phyloP scores from a whole-genome alignment of 495 filamentous ascomycete genomes.

The Neurospora sp. region DNA sequence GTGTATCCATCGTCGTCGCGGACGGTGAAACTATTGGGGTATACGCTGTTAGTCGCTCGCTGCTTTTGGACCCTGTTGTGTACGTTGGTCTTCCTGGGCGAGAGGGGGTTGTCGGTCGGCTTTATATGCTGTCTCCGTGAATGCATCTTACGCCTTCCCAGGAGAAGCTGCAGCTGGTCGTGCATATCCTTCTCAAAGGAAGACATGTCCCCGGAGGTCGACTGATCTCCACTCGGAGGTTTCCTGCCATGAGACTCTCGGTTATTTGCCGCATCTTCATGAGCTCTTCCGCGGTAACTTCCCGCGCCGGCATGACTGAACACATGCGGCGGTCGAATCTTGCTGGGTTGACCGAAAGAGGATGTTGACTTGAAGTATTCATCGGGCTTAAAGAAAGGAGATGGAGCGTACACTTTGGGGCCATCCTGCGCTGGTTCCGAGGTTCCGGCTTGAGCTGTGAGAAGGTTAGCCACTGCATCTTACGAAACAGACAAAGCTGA shows the following conservation, averaged over 20 bases:
- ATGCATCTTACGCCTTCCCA: constrained; percentile 2
- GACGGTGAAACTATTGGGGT: constrained; percentile 40
- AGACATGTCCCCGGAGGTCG: constrained; percentile 6
- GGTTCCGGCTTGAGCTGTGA: not conserved
- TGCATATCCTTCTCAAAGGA: constrained; percentile 16
- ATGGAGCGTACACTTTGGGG: constrained; percentile 21
- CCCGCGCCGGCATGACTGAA: constrained; percentile 5
- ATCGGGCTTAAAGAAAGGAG: constrained; percentile 3
- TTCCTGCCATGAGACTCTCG: not conserved
- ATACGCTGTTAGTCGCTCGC: constrained; percentile 21
- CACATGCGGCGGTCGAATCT: not conserved
- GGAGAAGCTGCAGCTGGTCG: constrained; percentile 15
- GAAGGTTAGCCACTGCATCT: not conserved
- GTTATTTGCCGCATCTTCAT: constrained; percentile 1
- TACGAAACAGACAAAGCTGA: not conserved
- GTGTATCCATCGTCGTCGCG: constrained; percentile 23
- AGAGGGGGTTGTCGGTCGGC: not conserved
- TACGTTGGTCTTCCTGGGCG: constrained; percentile 2
- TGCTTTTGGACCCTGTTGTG: constrained; percentile 6
- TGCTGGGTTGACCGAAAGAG: not conserved
- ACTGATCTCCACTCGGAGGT: constrained; percentile 19
- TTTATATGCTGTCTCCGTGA: not conserved
- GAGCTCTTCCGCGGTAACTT: not conserved
- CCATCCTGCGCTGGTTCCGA: constrained; percentile 4
- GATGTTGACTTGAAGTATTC: not conserved